Conservation (phyloP, 768 basidiomycete genomes). For the Plicaturopsis crispa region DNA sequence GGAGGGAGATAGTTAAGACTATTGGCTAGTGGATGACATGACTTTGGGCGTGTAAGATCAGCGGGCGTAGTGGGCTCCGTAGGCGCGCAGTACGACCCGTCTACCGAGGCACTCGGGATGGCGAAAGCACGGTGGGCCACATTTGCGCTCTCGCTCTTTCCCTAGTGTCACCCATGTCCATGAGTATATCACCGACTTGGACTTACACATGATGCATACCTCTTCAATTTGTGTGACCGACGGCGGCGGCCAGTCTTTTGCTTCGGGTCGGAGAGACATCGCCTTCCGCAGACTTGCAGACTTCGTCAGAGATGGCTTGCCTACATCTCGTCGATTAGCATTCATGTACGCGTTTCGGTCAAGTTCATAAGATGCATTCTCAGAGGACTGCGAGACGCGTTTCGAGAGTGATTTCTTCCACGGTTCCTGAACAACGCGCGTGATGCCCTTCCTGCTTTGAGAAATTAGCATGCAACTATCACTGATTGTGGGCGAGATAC, state of each 20-base stretch:
- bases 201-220: too few relatives aligned
- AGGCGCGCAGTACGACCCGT: conserved; percentile 7
- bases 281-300: conserved; percentile 36
- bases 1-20: conserved; percentile 12
- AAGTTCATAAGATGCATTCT: too few relatives aligned
- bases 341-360: too few relatives aligned
- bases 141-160: not conserved
- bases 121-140: not conserved
- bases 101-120: not conserved
- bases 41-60: conserved; percentile 14
- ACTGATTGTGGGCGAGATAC: too few relatives aligned
- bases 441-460: too few relatives aligned
- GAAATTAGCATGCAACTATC: too few relatives aligned
- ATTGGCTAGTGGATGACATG: conserved; percentile 16
- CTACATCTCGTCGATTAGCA: too few relatives aligned
- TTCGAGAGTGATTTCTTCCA: too few relatives aligned
- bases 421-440: too few relatives aligned
- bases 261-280: conserved; percentile 27
- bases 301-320: conserved; percentile 1
- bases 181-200: too few relatives aligned
- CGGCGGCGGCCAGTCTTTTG: not conserved
- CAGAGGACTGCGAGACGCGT: too few relatives aligned
- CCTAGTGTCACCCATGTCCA: too few relatives aligned
- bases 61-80: conserved; percentile 19
- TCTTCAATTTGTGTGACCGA: not conserved